A percentile compares a stretch with the other conserved stretches of the same genome.
Conservation (phyloP, 164 flowering plant genomes). For the Vitis amurensis region DNA sequence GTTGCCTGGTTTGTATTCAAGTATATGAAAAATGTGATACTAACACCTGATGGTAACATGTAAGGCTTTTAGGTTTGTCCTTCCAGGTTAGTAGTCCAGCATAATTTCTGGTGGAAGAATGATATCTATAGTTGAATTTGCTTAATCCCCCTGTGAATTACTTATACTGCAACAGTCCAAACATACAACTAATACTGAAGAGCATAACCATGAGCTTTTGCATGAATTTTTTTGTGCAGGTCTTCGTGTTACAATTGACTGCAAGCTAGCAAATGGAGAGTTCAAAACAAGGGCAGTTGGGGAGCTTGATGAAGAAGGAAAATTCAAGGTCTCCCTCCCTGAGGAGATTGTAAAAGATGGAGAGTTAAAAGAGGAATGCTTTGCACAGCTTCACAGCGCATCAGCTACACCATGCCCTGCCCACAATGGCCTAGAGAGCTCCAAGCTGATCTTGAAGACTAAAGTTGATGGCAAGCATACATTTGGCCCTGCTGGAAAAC, state of each 20-base stretch:
- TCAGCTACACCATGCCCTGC: constrained; percentile 59
- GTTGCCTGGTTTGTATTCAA: too few relatives aligned
- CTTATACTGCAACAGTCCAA: too few relatives aligned
- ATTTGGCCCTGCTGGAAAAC: constrained; percentile 39
- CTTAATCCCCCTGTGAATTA: too few relatives aligned
- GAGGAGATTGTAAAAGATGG: constrained; percentile 46
- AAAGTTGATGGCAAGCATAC: constrained; percentile 41
- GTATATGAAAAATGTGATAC: too few relatives aligned
- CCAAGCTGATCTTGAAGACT: constrained; percentile 48
- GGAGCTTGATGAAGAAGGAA: constrained; percentile 63
- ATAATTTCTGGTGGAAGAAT: too few relatives aligned
- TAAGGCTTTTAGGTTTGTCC: too few relatives aligned
- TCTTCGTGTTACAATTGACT: constrained; percentile 56
- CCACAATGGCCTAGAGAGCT: constrained; percentile 42
- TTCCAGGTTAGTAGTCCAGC: too few relatives aligned
- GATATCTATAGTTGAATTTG: too few relatives aligned
- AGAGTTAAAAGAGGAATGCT: constrained; percentile 64
- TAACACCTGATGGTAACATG: too few relatives aligned
- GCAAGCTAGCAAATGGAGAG: constrained; percentile 52
- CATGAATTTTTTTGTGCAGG: constrained; percentile 41
- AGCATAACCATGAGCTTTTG: not conserved
- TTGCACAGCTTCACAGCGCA: constrained; percentile 73
- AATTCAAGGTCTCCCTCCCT: constrained; percentile 60
- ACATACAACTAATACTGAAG: not conserved
- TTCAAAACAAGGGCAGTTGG: constrained; percentile 51